These are phyloP conservation scores for Solanum tarapatanum DNA, from an alignment of 257 asterid species.

Conservation along the genomic window DNA sequence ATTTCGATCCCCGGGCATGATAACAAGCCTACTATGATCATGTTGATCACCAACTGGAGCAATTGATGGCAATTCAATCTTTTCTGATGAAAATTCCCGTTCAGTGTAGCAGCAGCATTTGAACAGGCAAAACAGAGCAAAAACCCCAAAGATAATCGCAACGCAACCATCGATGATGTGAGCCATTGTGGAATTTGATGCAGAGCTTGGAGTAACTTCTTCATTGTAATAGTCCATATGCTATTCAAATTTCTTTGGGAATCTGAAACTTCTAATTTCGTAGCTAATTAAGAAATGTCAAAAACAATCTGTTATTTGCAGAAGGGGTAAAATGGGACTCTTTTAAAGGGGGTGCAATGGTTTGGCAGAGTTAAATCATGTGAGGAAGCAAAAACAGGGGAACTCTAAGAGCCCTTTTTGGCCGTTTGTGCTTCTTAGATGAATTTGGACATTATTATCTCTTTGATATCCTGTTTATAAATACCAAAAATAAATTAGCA, in stretches of 20 bases:
- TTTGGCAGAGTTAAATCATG: background rate
- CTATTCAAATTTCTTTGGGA: background rate
- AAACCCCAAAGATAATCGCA: background rate
- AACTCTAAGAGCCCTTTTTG: background rate
- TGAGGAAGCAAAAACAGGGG: background rate
- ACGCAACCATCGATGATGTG: background rate
- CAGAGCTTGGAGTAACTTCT: background rate
- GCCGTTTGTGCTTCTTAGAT: background rate
- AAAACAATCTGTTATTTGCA: background rate
- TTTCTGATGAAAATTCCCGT: background rate
- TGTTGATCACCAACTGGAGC: background rate
- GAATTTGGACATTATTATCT: background rate
- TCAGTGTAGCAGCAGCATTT: conserved; percentile 8
- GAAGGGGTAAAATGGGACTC: background rate
- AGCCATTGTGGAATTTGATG: background rate
- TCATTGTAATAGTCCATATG: background rate
- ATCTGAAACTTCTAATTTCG: background rate
- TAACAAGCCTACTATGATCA: conserved; percentile 4
- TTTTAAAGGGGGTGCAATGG: background rate
- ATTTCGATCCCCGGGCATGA: conserved; percentile 16
- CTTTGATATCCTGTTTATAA: background rate
- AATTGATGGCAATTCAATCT: background rate
- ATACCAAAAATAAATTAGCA: background rate
- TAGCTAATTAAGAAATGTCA: background rate
- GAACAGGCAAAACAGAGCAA: background rate